Conservation (phyloP, 768 basidiomycete genomes). For the Sarcodon sp. region DNA sequence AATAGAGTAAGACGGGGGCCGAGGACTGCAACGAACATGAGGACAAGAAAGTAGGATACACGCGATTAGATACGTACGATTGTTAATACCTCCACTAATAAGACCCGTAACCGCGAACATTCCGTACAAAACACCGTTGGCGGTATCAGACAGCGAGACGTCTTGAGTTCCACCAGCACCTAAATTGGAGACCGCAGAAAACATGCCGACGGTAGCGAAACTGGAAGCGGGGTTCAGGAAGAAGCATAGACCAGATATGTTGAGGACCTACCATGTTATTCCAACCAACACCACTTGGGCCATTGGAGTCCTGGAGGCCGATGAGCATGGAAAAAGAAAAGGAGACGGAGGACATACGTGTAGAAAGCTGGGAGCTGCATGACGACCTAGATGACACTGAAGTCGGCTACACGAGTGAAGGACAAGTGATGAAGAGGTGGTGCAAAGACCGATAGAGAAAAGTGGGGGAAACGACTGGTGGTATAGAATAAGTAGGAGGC, state of each 20-base stretch:
- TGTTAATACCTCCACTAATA: constrained; percentile 24
- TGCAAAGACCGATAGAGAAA: no score
- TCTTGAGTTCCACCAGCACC: constrained; percentile 28
- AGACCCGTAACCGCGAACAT: constrained; percentile 28
- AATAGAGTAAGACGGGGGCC: constrained; percentile 36
- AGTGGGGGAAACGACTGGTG: no score
- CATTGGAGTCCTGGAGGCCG: constrained; percentile 14
- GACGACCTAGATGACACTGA: constrained; percentile 8
- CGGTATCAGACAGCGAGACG: constrained; percentile 23
- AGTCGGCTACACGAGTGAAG: not conserved
- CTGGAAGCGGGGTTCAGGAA: constrained; percentile 5
- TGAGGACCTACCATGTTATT: constrained; percentile 15
- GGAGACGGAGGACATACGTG: constrained; percentile 9
- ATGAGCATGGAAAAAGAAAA: not conserved
- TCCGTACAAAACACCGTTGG: constrained; percentile 30
- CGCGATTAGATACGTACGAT: constrained; percentile 9
- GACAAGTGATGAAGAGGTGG: not conserved
- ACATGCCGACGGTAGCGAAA: constrained; percentile 26
- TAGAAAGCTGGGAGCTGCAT: constrained; percentile 13
- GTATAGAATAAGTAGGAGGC: no score
- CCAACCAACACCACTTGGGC: constrained; percentile 23
- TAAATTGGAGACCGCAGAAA: constrained; percentile 22
- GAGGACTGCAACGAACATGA: constrained; percentile 18
- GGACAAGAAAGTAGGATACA: not conserved
- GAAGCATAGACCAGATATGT: not conserved